Evolutionary conservation across 495 filamentous ascomycete genomes (phyloP).

Genomic region (Endocarpon pusillum): DNA sequence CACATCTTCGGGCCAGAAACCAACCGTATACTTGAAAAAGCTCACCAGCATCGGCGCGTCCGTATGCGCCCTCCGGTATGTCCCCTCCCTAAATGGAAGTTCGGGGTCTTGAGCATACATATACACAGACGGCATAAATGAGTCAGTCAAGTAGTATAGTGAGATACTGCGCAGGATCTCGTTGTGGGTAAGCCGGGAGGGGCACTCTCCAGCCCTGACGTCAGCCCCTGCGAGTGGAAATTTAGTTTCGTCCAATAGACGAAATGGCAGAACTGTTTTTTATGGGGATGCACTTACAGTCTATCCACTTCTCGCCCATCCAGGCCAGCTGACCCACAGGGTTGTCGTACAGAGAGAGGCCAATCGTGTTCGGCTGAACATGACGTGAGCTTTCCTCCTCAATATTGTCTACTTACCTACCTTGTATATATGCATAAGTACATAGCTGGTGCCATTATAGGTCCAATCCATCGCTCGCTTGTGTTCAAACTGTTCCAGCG

Average conservation of each 20-base stretch:
- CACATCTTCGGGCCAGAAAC: constrained; percentile 8
- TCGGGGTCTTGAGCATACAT: constrained; percentile 9
- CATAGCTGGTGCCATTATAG: constrained; percentile 5
- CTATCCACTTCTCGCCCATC: constrained; percentile 21
- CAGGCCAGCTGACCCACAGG: constrained; percentile 21
- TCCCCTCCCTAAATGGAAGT: too few species aligned
- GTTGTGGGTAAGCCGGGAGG: constrained; percentile 12
- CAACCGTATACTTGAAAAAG: too few species aligned
- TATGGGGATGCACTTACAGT: constrained; percentile 8
- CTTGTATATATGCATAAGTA: constrained; percentile 5
- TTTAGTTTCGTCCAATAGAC: not conserved
- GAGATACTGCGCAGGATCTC: constrained; percentile 15
- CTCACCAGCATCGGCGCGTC: too few species aligned
- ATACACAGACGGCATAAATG: constrained; percentile 9
- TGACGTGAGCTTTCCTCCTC: constrained; percentile 1
- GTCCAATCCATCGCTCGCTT: too few species aligned
- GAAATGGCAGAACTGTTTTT: too few species aligned
- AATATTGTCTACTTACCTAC: constrained; percentile 7
- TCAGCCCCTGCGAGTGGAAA: constrained; percentile 9
- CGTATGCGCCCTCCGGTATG: too few species aligned
- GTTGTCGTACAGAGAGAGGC: constrained; percentile 20
- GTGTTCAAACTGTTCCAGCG: too few species aligned
- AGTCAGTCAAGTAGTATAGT: constrained; percentile 16
- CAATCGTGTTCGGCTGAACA: constrained; percentile 24
- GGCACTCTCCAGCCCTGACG: constrained; percentile 4